A percentile compares a stretch with the other conserved stretches of the same genome.
Conservation (phyloP, 176 grass and related monocot species). For the Bonia amplexicaulis region DNA sequence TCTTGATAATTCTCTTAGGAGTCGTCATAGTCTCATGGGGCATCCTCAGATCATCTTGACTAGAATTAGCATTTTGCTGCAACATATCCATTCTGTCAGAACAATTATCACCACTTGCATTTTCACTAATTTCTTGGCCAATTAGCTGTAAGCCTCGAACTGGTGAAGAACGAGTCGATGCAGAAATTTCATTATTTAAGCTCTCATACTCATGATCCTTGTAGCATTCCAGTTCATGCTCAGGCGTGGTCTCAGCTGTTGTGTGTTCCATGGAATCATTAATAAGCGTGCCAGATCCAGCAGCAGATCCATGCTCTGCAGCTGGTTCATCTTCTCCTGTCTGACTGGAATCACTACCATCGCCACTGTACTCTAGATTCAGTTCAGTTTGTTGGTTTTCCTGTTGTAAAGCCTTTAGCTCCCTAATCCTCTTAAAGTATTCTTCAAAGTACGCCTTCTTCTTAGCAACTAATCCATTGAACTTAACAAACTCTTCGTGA, state of each 20-base stretch:
- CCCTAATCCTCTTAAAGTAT: conserved; percentile 86
- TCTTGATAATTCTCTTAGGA: conserved; percentile 16
- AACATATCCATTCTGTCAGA: conserved; percentile 17
- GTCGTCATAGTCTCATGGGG: conserved; percentile 9
- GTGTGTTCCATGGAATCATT: conserved; percentile 26
- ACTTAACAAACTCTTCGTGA: conserved; percentile 89
- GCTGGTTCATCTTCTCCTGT: conserved; percentile 56
- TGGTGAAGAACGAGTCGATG: conserved; percentile 1
- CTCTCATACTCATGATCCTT: conserved; percentile 21
- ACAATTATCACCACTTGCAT: background rate
- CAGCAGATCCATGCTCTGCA: conserved; percentile 29
- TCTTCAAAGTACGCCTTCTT: conserved; percentile 98
- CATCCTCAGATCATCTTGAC: conserved; percentile 8
- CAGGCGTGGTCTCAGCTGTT: conserved; percentile 10
- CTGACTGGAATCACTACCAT: conserved; percentile 94
- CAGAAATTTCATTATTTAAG: conserved; percentile 25
- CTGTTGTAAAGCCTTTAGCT: conserved; percentile 79
- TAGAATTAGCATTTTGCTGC: conserved; percentile 20
- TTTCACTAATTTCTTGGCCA: conserved; percentile 33
- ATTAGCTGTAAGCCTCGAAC: conserved; percentile 19
- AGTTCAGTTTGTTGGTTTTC: conserved; percentile 83
- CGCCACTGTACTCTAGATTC: conserved; percentile 77
- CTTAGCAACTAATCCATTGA: conserved; percentile 92
- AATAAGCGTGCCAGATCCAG: conserved; percentile 36
- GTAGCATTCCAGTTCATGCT: conserved; percentile 19